Base-by-base conservation (phyloP, 495 filamentous ascomycete species). In the Penicillium paradoxum region DNA sequence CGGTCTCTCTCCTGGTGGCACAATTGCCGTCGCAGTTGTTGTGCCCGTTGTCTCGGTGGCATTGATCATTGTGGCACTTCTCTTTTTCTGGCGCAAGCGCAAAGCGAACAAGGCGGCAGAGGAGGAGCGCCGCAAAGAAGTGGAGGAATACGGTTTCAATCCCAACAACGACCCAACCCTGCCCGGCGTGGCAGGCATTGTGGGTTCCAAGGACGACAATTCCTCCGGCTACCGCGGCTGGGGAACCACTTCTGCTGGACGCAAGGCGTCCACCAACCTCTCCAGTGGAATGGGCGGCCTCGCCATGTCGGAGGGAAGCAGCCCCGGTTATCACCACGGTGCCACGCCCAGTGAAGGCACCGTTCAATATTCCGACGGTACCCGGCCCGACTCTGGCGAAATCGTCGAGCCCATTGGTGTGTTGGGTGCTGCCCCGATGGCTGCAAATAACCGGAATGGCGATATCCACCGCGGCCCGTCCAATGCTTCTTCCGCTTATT, bases 401-500 rank as follows among this genome's bases (percentile, higher is more conserved):
- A 79, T 80, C 34, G 90, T 80, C 32, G 90, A 92, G 59, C 86
- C 83, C 13, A 72, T 89, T 56, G 86, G 82, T 25, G 86, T 86
- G 43, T 83, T 95, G 66, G 92, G 89, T 19, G 76, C 79, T 8
- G 81, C 68, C 25, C 89, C 90, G 0, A 69, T 75, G 4, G 80
- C 86, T 11, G 77, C 79, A 32, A 82, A 78, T 24, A 88, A 85
- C 69, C 77, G 81, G 37, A 70, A 70, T 21, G 73, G 66, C 17
- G 85, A 86, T 58, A 86, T 97, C 27, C 88, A 88, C 56, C 87
- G 93, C 33, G 93, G 93, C 2, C 87, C 92, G 13, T 96, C 91
- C 1, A 98, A 98, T 69, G 93, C 93, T 17, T 98, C 93, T 2
- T 97, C 93, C 1, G 90, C 89, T 9, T 98, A 98, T 68, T 97